A percentile compares a stretch with the other conserved stretches of the same genome.
Conservation (phyloP, 78 protist genomes). For the Dictyostelium purpureum region DNA sequence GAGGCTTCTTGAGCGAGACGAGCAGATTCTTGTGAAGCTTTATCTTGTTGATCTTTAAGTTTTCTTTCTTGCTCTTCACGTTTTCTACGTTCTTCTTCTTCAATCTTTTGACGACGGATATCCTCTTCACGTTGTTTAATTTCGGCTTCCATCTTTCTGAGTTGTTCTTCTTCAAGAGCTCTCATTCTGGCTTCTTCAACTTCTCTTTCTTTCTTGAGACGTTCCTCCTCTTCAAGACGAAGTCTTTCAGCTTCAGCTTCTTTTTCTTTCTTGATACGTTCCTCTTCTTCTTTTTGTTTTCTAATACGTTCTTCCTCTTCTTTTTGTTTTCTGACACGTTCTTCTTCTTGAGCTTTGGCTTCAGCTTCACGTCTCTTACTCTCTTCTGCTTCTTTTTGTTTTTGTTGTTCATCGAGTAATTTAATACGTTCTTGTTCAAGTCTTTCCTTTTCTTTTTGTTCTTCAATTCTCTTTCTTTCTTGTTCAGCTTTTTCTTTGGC, state of each 20-base stretch:
- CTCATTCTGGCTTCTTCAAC: slow-evolving; percentile 33
- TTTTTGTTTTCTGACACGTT: not conserved
- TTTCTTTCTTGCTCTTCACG: slow-evolving; percentile 50
- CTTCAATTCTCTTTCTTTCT: slow-evolving; percentile 7
- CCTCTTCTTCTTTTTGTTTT: slow-evolving; percentile 16
- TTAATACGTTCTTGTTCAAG: slow-evolving; percentile 16
- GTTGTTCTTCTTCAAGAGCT: slow-evolving; percentile 33
- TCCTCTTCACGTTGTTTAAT: slow-evolving; percentile 64
- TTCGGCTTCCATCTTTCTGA: slow-evolving; percentile 39
- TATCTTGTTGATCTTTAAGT: slow-evolving; percentile 61
- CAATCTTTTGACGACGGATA: not conserved
- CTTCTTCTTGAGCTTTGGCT: not conserved
- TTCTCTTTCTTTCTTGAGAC: slow-evolving; percentile 15
- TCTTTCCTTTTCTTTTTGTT: slow-evolving; percentile 1
- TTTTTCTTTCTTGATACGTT: not conserved
- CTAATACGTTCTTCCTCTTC: slow-evolving; percentile 35
- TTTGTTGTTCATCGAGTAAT: slow-evolving; percentile 33
- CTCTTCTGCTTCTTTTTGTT: slow-evolving; percentile 23
- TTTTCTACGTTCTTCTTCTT: slow-evolving; percentile 41
- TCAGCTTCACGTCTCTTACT: not conserved
- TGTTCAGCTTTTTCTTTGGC: not conserved
- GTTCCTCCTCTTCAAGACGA: not conserved
- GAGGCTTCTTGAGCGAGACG: slow-evolving; percentile 70
- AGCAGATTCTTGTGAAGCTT: slow-evolving; percentile 77
- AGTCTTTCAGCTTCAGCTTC: slow-evolving; percentile 13